Conservation (phyloP, 2,329 filamentous ascomycete genomes). For the Cylindrodendrum hubeiense region DNA sequence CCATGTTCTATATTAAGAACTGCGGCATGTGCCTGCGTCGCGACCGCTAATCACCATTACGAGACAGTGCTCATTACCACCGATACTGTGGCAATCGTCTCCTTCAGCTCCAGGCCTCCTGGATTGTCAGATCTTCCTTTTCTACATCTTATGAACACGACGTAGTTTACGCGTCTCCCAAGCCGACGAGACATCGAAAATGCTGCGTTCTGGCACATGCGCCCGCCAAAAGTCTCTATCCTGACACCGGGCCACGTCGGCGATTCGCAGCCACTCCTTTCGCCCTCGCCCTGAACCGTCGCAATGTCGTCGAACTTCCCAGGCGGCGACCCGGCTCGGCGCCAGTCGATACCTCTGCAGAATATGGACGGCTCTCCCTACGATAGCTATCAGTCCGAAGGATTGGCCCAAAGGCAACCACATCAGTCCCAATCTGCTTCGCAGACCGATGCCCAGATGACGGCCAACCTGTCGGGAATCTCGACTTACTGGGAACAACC, state of each 20-base stretch:
- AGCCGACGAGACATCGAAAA: conserved; percentile 29
- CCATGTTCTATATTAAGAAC: conserved; percentile 41
- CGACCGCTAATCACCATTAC: conserved; percentile 11
- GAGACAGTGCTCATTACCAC: conserved; percentile 32
- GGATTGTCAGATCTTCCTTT: conserved; percentile 32
- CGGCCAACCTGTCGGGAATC: conserved; percentile 56
- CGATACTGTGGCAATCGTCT: conserved; percentile 30
- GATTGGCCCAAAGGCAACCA: conserved; percentile 21
- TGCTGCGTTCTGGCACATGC: conserved; percentile 32
- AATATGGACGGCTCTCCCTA: conserved; percentile 59
- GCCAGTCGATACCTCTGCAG: conserved; percentile 77
- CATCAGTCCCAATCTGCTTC: conserved; percentile 23
- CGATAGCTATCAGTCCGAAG: conserved; percentile 24
- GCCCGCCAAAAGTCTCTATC: conserved; percentile 22
- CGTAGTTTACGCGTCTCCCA: conserved; percentile 27
- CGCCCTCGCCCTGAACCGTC: conserved; percentile 15
- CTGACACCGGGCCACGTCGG: conserved; percentile 41
- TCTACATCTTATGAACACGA: conserved; percentile 23
- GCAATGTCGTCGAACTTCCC: conserved; percentile 48
- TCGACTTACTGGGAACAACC: conserved; percentile 67
- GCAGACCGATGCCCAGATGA: conserved; percentile 32
- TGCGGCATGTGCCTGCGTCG: conserved; percentile 12
- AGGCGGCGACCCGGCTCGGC: conserved; percentile 42
- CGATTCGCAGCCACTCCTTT: conserved; percentile 32
- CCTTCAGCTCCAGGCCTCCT: conserved; percentile 39